Percentiles rank a stretch among this genome's conserved stretches.
Conservation (phyloP, 495 filamentous ascomycete species). For the Staphylotrichum tortipilum region DNA sequence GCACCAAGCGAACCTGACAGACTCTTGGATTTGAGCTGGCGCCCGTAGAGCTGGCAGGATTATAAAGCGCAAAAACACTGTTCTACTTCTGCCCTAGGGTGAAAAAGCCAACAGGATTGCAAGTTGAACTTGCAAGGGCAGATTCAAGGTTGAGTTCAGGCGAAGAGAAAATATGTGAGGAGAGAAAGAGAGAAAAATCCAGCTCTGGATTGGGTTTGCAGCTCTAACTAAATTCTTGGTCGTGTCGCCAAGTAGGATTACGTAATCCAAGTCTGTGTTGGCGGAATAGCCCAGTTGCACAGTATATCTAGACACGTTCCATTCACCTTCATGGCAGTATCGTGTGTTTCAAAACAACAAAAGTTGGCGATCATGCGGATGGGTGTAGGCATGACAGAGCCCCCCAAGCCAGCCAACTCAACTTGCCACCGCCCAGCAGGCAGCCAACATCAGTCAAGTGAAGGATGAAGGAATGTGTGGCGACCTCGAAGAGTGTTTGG, state of each 20-base stretch:
- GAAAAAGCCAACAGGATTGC: slow-evolving; percentile 25
- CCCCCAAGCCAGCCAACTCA: no score
- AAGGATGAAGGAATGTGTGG: no score
- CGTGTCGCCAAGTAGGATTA: not conserved
- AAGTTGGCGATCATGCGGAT: no score
- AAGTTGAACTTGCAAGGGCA: slow-evolving; percentile 8
- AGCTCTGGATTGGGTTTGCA: slow-evolving; percentile 1
- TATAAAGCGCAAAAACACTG: slow-evolving; percentile 25
- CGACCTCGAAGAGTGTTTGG: no score
- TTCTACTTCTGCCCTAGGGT: slow-evolving; percentile 27
- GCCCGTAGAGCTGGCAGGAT: slow-evolving; percentile 24
- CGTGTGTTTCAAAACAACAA: not conserved
- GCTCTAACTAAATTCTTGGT: not conserved
- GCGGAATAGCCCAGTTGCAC: no score
- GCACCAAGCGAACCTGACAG: slow-evolving; percentile 35
- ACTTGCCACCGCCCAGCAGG: no score
- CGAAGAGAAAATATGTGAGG: slow-evolving; percentile 14
- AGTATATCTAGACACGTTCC: no score
- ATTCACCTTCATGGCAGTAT: no score
- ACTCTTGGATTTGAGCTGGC: slow-evolving; percentile 11
- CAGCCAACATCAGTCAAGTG: no score
- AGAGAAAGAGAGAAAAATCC: slow-evolving; percentile 20
- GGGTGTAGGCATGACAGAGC: no score
- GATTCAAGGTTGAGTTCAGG: slow-evolving; percentile 5
- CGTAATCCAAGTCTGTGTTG: no score